Base-by-base conservation (phyloP, 805 yeast genomes). In the Kurtzmaniella cleridarum region DNA sequence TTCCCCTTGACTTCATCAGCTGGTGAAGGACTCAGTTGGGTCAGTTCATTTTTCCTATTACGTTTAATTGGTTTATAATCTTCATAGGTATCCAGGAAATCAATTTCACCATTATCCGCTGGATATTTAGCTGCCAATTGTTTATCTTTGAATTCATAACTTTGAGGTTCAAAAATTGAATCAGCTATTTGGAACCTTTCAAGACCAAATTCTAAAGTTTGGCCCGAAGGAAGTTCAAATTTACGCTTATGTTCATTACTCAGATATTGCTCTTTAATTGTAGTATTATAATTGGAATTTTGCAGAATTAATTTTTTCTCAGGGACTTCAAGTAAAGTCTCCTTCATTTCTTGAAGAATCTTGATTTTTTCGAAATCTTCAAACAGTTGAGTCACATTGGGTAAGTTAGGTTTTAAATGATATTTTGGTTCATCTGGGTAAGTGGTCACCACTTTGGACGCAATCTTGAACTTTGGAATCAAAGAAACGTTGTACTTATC, bases 211-310 rank as follows among this genome's bases (percentile, higher is more conserved):
- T 78, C 78, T 13, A 84, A 55, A 23, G 76, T 70, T 47, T 82
- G 80, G 1, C 95, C 95, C 51, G 83, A 77, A 13, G 95, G 91
- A 12, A 86, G 65, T 60, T 88, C 95, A 53, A 81, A 82, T 23
- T 71, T 59, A 46, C 89, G 54, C 32, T 64, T 55, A 41, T 57
- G 48, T 13, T 49, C 44, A 26, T 50, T 62, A 27, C 53, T 54
- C 30, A 54, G 49, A 42, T 58, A 62, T 26, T 50, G 44, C 33
- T 60, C 67, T 34, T 48, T 53, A 13, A 52, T 43, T 13, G 54
- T 41, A 31, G 48, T 42, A n/a, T 44, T 44, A 27, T 47, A 52
- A 29, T 49, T 54, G 3, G 53, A 26, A 37, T 53, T 56, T 4
- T 51, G 40, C 26, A 46, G 42, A 24, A 47, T 48, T 24, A 56